Evolutionary conservation across 768 basidiomycete species (phyloP).

Genomic region (Porpolomopsis calyptriformis): DNA sequence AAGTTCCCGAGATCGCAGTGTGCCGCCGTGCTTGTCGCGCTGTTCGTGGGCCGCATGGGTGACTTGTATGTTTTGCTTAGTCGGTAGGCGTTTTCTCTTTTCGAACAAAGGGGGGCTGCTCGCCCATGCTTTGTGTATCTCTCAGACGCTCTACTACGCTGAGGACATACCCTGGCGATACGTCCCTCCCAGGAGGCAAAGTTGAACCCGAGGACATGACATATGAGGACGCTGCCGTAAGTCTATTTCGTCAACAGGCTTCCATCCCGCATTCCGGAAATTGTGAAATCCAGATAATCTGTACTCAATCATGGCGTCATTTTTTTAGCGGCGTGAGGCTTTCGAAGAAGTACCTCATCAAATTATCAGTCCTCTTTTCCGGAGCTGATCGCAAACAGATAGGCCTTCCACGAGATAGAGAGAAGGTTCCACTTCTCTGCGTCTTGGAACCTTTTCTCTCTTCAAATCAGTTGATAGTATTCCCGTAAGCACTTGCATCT

Average conservation of each 20-base stretch:
- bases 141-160: conserved; percentile 62
- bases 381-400: conserved; percentile 38
- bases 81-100: conserved; percentile 38
- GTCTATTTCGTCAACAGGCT: conserved; percentile 15
- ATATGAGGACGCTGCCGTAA: conserved; percentile 73
- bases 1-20: conserved; percentile 45
- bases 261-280: neutral
- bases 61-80: conserved; percentile 82
- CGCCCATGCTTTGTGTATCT: neutral
- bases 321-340: conserved; percentile 65
- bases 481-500: conserved; percentile 53
- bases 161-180: conserved; percentile 76
- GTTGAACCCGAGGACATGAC: conserved; percentile 57
- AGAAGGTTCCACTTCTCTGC: conserved; percentile 65
- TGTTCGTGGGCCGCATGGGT: conserved; percentile 77
- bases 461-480: conserved; percentile 62
- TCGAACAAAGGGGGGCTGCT: neutral
- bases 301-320: neutral
- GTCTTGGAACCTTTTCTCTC: conserved; percentile 72
- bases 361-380: neutral
- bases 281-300: neutral
- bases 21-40: conserved; percentile 72
- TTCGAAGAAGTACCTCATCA: conserved; percentile 67
- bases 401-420: conserved; percentile 64
- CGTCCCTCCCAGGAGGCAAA: conserved; percentile 80